Conservation (phyloP, 1,139 yeast genomes). For the Lodderomyces beijingensis region DNA sequence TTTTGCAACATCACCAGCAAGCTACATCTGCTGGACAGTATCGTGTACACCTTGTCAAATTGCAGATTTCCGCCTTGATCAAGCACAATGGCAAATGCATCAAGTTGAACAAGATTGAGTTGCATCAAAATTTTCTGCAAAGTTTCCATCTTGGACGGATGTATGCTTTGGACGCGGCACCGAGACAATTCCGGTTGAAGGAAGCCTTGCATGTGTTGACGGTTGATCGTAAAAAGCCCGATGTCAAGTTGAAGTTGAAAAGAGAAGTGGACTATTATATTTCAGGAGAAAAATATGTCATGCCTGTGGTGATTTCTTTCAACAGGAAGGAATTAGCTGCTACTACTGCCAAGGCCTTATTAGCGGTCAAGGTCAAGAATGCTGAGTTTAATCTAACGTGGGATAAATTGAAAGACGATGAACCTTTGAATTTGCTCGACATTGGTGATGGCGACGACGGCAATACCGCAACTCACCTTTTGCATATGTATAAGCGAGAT, state of each 20-base stretch:
- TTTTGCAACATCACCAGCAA: slow-evolving; percentile 22
- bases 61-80: slow-evolving; percentile 12
- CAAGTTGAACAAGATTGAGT: slow-evolving; percentile 13
- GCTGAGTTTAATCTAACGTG: slow-evolving; percentile 26
- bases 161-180: slow-evolving; percentile 1
- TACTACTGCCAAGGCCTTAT: slow-evolving; percentile 4
- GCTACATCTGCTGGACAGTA: slow-evolving; percentile 23
- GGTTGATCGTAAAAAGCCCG: slow-evolving; percentile 22
- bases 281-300: slow-evolving; percentile 23
- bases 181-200: slow-evolving; percentile 4
- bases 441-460: slow-evolving; percentile 1
- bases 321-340: slow-evolving; percentile 13
- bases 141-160: neutral
- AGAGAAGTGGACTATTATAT: slow-evolving; percentile 8
- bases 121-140: slow-evolving; percentile 7
- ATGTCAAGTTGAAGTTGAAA: slow-evolving; percentile 12
- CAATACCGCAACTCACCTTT: slow-evolving; percentile 11
- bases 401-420: slow-evolving; percentile 41
- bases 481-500: slow-evolving; percentile 12
- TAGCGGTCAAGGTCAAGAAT: slow-evolving; percentile 9
- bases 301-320: slow-evolving; percentile 18
- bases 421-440: slow-evolving; percentile 23
- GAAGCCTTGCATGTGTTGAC: slow-evolving; percentile 11
- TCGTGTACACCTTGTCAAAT: slow-evolving; percentile 16
- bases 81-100: slow-evolving; percentile 5